Base-by-base conservation (phyloP, 352 stramenopile genomes). In the Phytopythium chamaehyphon region DNA sequence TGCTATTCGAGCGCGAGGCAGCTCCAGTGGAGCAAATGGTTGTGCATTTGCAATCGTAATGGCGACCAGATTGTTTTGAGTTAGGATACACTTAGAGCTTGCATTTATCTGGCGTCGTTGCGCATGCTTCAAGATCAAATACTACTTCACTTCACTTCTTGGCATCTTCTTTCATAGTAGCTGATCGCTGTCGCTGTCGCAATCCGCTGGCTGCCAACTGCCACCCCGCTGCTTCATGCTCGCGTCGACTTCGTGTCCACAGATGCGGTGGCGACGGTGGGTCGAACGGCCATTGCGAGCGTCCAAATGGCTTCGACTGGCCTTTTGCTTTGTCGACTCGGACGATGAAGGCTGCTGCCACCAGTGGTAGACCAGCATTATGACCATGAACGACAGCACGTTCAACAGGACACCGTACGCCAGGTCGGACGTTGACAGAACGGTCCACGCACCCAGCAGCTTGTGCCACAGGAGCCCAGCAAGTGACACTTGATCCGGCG, bases 351-450 rank as follows among this genome's bases (percentile, higher is more conserved):
- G 64, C 40, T 61, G 54, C 59, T 83, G 66, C 57, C 74, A 89
- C 59, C 73, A 49, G 57, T 85, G 76, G 54, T 86, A 85, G 31
- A 90, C 57, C 6, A 40, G 49, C 64, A 88, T 70, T 46, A 90
- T 88, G 37, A 75, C 63, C 36, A 86, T 52, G 51, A 88, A 86
- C 24, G 74, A 86, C 18, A 90, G 54, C 51, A 88, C 79, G 59
- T 90, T 90, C 31, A 90, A 45, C 37, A 86, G 64, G 35, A 90
- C 69, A 24, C 72, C 76, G 28, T 81, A 83, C 23, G 74, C 72
- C 43, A 88, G 55, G 23, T 90, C 76, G 6, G 78, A 89, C 28
- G 75, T 69, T 24, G 73, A 76, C 38, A 87, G 33, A 43, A 69
- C 76, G 38, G 68, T 49, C 75, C 73, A 86, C 56, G 63, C 71